phyloP scores from a whole-genome alignment of 305 asterid species.

The Solanum hybrid region DNA sequence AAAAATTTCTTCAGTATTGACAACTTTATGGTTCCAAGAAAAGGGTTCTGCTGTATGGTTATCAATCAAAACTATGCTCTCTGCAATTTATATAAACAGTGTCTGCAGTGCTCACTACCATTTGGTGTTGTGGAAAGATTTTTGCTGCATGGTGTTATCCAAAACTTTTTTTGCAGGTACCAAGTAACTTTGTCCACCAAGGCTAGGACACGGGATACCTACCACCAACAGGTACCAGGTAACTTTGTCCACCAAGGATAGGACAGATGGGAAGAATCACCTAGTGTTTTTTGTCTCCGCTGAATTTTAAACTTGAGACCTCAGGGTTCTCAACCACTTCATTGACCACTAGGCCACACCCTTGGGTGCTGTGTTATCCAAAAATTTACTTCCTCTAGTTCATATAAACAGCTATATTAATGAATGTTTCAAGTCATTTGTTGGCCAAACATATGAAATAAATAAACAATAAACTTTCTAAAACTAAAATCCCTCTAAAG shows the following conservation, averaged over 20 bases:
- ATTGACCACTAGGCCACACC: background rate
- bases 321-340: background rate
- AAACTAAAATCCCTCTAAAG: slow-evolving; percentile 2
- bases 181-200: background rate
- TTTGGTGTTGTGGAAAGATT: background rate
- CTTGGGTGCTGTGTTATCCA: background rate
- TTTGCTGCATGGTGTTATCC: background rate
- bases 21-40: background rate
- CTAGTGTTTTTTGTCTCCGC: background rate
- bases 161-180: background rate
- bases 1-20: background rate
- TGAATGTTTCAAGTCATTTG: background rate
- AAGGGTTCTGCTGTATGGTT: background rate
- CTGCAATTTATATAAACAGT: background rate
- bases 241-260: background rate
- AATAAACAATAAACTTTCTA: background rate
- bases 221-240: background rate
- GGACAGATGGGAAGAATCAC: background rate
- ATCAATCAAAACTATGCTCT: background rate
- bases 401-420: background rate
- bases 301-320: background rate
- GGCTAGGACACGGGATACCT: background rate
- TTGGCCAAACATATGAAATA: slow-evolving; percentile 1
- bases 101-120: background rate
- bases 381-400: background rate